Evolutionary conservation across 2,329 filamentous ascomycete genomes (phyloP).

Genomic region (Penicillium hordei): DNA sequence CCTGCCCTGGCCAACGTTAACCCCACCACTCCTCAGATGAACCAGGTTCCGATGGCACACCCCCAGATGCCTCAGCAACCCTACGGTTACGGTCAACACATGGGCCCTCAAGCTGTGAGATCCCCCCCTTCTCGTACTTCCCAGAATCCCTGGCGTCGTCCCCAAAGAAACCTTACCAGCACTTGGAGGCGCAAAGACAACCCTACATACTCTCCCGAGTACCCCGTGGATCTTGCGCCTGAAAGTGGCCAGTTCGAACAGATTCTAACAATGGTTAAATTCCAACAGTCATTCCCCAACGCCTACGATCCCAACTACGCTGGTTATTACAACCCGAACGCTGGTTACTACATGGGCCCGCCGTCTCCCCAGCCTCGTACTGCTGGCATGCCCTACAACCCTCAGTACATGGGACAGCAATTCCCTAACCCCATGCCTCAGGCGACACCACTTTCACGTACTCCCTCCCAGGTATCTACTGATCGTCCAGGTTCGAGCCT

Average conservation of each 20-base stretch:
- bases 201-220: conserved; percentile 24
- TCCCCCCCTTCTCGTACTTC: conserved; percentile 37
- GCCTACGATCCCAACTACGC: conserved; percentile 49
- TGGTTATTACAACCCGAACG: conserved; percentile 41
- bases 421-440: conserved; percentile 49
- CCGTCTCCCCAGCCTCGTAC: conserved; percentile 49
- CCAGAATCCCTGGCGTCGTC: conserved; percentile 29
- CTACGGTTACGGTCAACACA: conserved; percentile 58
- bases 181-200: background rate
- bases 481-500: conserved; percentile 64
- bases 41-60: conserved; percentile 66
- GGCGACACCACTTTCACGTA: conserved; percentile 74
- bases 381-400: conserved; percentile 52
- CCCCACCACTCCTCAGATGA: conserved; percentile 70
- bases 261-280: conserved; percentile 65
- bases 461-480: conserved; percentile 72
- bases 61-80: conserved; percentile 63
- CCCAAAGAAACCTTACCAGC: conserved; percentile 17
- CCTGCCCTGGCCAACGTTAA: conserved; percentile 65
- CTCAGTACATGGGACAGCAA: conserved; percentile 39
- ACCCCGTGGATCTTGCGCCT: conserved; percentile 61
- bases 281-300: conserved; percentile 62
- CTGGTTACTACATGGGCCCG: conserved; percentile 45
- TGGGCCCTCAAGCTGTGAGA: conserved; percentile 63
- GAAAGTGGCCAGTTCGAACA: conserved; percentile 70